A percentile compares a stretch with the other conserved stretches of the same genome.
Conservation (phyloP, 345 rosid species). For the Microthlaspi erraticum region DNA sequence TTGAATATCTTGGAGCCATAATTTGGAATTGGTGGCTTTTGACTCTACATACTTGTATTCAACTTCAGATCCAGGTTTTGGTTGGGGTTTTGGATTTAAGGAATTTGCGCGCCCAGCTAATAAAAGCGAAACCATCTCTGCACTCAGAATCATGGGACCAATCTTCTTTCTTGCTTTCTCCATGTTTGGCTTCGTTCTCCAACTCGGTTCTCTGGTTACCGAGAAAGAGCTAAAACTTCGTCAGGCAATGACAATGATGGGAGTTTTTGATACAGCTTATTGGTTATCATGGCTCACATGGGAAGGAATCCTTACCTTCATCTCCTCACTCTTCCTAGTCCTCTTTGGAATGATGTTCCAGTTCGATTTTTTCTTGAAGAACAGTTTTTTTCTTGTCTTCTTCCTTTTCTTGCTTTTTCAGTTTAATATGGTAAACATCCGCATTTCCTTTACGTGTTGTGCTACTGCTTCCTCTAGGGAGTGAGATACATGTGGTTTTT, state of each 20-base stretch:
- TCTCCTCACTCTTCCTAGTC: constrained; percentile 77
- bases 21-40: constrained; percentile 10
- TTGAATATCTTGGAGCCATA: constrained; percentile 2
- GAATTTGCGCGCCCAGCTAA: constrained; percentile 81
- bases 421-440: constrained; percentile 68
- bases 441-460: background rate
- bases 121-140: constrained; percentile 34
- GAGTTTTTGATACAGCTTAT: constrained; percentile 79
- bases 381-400: constrained; percentile 68
- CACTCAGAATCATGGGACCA: constrained; percentile 61
- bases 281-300: constrained; percentile 90
- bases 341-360: constrained; percentile 91
- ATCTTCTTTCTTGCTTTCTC: constrained; percentile 86
- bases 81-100: constrained; percentile 76
- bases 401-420: constrained; percentile 79
- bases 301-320: constrained; percentile 68
- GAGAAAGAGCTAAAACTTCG: constrained; percentile 97
- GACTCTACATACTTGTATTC: background rate
- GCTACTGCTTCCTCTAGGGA: too few species aligned
- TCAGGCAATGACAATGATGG: constrained; percentile 88
- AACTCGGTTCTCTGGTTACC: constrained; percentile 64
- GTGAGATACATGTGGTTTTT: background rate
- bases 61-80: constrained; percentile 63
- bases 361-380: constrained; percentile 81
- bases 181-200: constrained; percentile 86